Base-by-base conservation (phyloP, 768 basidiomycete species). In the Lyophyllum semitale region DNA sequence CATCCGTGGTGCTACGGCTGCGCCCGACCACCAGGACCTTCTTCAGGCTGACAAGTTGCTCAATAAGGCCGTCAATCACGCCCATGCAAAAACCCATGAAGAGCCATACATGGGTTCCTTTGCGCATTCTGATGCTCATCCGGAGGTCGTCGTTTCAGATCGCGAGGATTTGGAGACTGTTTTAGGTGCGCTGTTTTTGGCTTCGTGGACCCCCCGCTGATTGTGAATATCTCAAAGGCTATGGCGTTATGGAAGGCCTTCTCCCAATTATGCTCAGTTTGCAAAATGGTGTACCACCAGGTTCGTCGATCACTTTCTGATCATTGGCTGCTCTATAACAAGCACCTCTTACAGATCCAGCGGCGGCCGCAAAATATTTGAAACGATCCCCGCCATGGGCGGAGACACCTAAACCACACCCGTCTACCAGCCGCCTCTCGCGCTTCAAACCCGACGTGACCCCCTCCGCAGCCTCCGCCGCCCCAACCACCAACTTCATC, bases 361-460 rank as follows among this genome's bases (percentile, higher is more conserved):
- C 22, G 25, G 25, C 18, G n/a, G 6, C 29, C 18, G 15, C 30
- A 2, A 32, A 8, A 30, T 4, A 4, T 4, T 18, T 15, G 4
- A 22, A 18, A 20, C 46, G 11, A 30, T 30, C 46, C 12, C 18
- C 29, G 17, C 35, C 41, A 15, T 46, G 55, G 50, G 22, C 33
- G 7, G 13, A 51, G 25, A 30, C 55, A 29, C 51, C 33, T 18
- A 46, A 40, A 23, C 71, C 70, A 0, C 71, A 72, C 51, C 57
- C 69, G 2, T 38, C 51, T 3, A 65, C 69, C n/a, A 70, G 71
- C 2, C 68, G 63, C 4, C 68, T 74, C n/a, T 62, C 73, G 17
- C 73, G 74, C 40, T 78, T 78, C 63, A 58, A 64, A 5, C 57
- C 62, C 4, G 59, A 61, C 23, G 44, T 64, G 18, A 42, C 59